phyloP scores from a whole-genome alignment of 768 basidiomycete species.

The Crucibulum laeve region DNA sequence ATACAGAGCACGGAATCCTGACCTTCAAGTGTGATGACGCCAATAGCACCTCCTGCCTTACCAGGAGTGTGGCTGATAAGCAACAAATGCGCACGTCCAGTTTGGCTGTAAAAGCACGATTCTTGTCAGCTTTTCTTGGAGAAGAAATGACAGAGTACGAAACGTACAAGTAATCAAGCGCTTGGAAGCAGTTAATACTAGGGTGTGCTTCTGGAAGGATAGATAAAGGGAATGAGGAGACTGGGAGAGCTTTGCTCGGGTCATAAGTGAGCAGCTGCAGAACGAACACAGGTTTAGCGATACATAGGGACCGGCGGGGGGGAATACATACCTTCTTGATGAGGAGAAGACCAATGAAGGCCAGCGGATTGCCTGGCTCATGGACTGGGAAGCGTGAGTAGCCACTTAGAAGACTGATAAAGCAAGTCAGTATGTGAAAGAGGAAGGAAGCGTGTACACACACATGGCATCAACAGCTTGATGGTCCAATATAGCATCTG shows the following conservation, averaged over 20 bases:
- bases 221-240: slow-evolving; percentile 71
- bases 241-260: slow-evolving; percentile 70
- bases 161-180: slow-evolving; percentile 83
- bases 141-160: not conserved
- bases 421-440: not conserved
- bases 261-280: slow-evolving; percentile 82
- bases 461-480: slow-evolving; percentile 73
- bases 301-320: not conserved
- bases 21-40: slow-evolving; percentile 89
- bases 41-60: slow-evolving; percentile 75
- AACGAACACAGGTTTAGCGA: not conserved
- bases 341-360: slow-evolving; percentile 79
- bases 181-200: slow-evolving; percentile 91
- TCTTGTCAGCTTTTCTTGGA: not conserved
- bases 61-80: slow-evolving; percentile 86
- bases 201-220: slow-evolving; percentile 89
- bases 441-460: slow-evolving; percentile 4
- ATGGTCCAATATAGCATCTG: slow-evolving; percentile 78
- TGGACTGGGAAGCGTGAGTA: slow-evolving; percentile 94
- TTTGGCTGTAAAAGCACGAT: slow-evolving; percentile 55
- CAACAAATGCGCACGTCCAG: slow-evolving; percentile 89
- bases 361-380: slow-evolving; percentile 56
- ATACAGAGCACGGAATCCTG: slow-evolving; percentile 10
- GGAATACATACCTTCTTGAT: slow-evolving; percentile 62
- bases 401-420: slow-evolving; percentile 60